These are phyloP conservation scores for Schizosaccharomyces versatilis DNA, from an alignment of 1,139 yeast genomes.

Conservation along the genomic window DNA sequence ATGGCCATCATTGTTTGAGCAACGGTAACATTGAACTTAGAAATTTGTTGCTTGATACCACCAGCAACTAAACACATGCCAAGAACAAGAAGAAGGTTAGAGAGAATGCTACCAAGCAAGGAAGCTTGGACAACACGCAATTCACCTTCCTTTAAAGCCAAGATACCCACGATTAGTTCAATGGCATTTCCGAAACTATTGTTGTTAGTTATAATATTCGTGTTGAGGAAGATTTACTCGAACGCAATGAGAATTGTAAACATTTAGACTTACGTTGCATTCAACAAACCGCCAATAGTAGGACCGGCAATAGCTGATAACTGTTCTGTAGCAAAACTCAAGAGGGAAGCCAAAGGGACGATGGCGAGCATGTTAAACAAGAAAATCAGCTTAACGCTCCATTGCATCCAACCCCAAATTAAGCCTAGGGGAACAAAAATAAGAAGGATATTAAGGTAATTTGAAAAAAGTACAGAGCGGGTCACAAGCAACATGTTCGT, in stretches of 20 bases:
- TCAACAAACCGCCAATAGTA: slow-evolving; percentile 74
- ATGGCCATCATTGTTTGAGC: slow-evolving; percentile 94
- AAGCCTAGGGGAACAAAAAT: slow-evolving; percentile 80
- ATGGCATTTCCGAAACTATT: slow-evolving; percentile 75
- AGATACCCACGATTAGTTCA: slow-evolving; percentile 78
- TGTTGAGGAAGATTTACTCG: neutral
- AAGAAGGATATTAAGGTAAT: slow-evolving; percentile 57
- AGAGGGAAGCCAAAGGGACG: slow-evolving; percentile 62
- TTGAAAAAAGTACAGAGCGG: slow-evolving; percentile 21
- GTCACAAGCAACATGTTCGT: neutral
- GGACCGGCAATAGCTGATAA: slow-evolving; percentile 67
- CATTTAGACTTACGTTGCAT: slow-evolving; percentile 30
- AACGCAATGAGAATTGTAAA: neutral
- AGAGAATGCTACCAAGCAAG: slow-evolving; percentile 81
- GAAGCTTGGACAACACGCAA: slow-evolving; percentile 83
- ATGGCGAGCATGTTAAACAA: slow-evolving; percentile 69
- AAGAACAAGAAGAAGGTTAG: slow-evolving; percentile 65
- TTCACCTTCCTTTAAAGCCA: slow-evolving; percentile 69
- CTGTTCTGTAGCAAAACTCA: slow-evolving; percentile 70
- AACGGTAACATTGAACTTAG: slow-evolving; percentile 78
- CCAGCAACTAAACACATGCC: slow-evolving; percentile 95
- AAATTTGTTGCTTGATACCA: slow-evolving; percentile 68
- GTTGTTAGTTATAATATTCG: neutral
- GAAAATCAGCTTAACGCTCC: slow-evolving; percentile 42
- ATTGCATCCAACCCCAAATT: slow-evolving; percentile 36